Base-by-base conservation (phyloP, 768 basidiomycete genomes). In the Astraeus odoratus region DNA sequence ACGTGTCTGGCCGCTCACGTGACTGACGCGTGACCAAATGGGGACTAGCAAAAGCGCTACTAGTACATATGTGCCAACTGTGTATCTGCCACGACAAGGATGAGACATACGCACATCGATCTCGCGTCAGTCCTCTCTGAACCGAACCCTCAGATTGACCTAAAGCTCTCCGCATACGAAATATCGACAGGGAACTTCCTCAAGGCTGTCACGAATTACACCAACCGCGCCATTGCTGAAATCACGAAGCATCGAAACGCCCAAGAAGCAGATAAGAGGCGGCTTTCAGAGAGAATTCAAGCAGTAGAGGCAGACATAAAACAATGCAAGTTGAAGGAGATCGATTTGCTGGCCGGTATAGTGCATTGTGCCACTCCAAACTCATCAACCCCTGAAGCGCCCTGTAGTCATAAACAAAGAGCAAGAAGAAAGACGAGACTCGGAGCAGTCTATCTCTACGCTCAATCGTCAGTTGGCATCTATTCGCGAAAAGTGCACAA, bases 261-360 rank as follows among this genome's bases (percentile, higher is more conserved):
- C 15, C 82, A 90, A 55, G 68, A 67, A 2, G 60, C 72, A 1
- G 80, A 81, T 58, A 80, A 77, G 65, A 85, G 83, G 57, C 75
- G 73, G 48, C 50, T 80, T 0, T 47, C 65, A 7, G 90, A 91
- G 39, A 79, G 77, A 58, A 76, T 67, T 8, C 73, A 79, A 35
- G 70, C 75, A 7, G 70, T 80, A 0, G 85, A 92, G 58, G 55
- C 68, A 0, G 83, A 90, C 62, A 91, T 77, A 2, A 81, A 78
- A 43, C 70, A 80, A 35, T 90, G 86, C 65, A 86, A 90, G 53
- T 58, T 86, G 42, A 75, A 72, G 55, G 91, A 93, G 64, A 82
- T 89, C 24, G 82, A 87, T 42, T 73, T 94, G 44, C 73, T 89
- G 2, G 75, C 78, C 45, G 77, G 90, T 91, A 60, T n/a, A 77